These are phyloP conservation scores for Globisporangium paroecandrum DNA, from an alignment of 352 stramenopile genomes.

Conservation along the genomic window DNA sequence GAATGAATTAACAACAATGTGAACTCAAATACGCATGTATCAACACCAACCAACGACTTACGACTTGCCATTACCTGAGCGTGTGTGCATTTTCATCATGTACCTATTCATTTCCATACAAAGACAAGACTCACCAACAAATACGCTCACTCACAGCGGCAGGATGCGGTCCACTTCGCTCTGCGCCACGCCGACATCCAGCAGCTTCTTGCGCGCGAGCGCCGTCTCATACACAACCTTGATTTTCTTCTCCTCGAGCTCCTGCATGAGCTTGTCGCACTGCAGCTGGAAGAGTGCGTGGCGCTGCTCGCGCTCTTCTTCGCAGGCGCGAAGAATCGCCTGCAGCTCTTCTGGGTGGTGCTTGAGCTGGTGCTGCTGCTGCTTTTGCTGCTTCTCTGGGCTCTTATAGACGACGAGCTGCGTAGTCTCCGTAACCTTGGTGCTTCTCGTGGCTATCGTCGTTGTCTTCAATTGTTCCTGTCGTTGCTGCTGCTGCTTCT, in stretches of 20 bases:
- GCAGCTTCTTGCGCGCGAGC: slow-evolving; percentile 42
- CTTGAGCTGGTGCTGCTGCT: not conserved
- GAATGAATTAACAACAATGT: not conserved
- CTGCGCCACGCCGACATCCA: slow-evolving; percentile 26
- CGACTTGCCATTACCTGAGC: not conserved
- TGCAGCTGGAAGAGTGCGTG: slow-evolving; percentile 18
- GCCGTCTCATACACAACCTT: slow-evolving; percentile 19
- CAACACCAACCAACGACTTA: not conserved
- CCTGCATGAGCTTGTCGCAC: slow-evolving; percentile 21
- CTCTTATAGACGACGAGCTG: not conserved
- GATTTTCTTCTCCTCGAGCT: slow-evolving; percentile 23
- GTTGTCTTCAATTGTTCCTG: not conserved
- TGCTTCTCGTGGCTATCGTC: not conserved
- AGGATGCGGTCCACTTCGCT: slow-evolving; percentile 22
- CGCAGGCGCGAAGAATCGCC: slow-evolving; percentile 13
- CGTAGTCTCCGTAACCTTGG: not conserved
- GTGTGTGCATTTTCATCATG: not conserved
- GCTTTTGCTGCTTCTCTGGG: not conserved
- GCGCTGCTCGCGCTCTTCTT: slow-evolving; percentile 22
- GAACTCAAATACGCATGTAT: not conserved
- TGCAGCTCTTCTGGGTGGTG: slow-evolving; percentile 11
- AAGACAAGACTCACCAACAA: not conserved
- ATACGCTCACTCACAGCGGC: slow-evolving; percentile 12
- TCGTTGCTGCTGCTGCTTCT: not conserved
- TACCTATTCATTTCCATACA: not conserved